Evolutionary conservation across 306 rosid genomes (phyloP).

Genomic region (Parietaria judaica): DNA sequence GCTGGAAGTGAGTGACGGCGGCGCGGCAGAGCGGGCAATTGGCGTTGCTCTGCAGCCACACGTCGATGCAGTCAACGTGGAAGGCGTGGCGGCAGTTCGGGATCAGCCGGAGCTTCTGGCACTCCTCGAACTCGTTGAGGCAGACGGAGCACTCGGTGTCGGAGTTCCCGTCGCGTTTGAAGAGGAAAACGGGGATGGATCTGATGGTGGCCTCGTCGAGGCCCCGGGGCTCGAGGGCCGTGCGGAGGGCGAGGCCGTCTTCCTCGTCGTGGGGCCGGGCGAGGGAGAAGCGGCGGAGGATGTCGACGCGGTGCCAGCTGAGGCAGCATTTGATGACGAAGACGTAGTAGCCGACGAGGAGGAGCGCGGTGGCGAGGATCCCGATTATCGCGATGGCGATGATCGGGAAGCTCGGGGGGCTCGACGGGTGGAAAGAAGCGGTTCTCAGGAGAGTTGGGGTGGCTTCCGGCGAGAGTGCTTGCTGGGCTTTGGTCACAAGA

Average conservation of each 20-base stretch:
- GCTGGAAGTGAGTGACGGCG: constrained; percentile 10
- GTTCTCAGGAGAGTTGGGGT: constrained; percentile 19
- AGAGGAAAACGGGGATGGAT: constrained; percentile 64
- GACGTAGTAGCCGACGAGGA: constrained; percentile 80
- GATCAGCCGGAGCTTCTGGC: constrained; percentile 70
- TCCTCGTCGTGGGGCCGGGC: constrained; percentile 42
- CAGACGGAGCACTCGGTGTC: constrained; percentile 75
- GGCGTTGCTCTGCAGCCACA: constrained; percentile 86
- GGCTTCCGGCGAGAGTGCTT: constrained; percentile 35
- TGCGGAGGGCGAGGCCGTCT: constrained; percentile 25
- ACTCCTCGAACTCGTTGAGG: constrained; percentile 65
- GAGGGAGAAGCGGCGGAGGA: constrained; percentile 60
- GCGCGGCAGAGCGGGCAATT: constrained; percentile 89
- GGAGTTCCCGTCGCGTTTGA: constrained; percentile 24
- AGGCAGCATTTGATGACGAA: constrained; percentile 97
- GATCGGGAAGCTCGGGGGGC: constrained; percentile 60
- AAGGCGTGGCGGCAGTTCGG: constrained; percentile 79
- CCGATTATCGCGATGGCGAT: constrained; percentile 88
- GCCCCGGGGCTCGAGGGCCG: constrained; percentile 38
- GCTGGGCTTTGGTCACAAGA: constrained; percentile 46
- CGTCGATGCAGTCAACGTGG: constrained; percentile 91
- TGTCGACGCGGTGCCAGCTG: constrained; percentile 86
- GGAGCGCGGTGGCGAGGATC: constrained; percentile 77
- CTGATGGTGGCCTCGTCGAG: constrained; percentile 73
- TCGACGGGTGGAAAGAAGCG: constrained; percentile 30